phyloP scores from a whole-genome alignment of 352 stramenopile genomes.

The Phytophthora tubulina region DNA sequence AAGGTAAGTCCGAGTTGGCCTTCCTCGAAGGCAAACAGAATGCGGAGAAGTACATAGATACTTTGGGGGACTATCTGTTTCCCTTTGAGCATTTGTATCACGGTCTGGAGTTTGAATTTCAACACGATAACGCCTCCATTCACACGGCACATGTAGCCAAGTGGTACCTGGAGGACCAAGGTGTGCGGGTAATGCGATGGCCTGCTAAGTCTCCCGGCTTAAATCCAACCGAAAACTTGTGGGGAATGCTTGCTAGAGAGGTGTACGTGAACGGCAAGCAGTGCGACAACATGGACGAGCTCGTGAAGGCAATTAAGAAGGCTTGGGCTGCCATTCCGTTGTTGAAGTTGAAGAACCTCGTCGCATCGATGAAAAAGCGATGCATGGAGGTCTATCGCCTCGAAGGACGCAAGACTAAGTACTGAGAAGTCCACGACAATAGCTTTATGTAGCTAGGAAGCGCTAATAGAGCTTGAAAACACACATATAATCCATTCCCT shows the following conservation, averaged over 20 bases:
- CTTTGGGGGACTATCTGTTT: constrained; percentile 12
- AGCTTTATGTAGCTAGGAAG: too few relatives aligned
- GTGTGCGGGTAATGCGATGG: constrained; percentile 2
- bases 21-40: constrained; percentile 1
- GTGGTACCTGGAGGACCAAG: constrained; percentile 7
- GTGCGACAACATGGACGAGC: not conserved
- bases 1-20: constrained; percentile 5
- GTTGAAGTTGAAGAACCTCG: too few relatives aligned
- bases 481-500: too few relatives aligned
- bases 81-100: constrained; percentile 10
- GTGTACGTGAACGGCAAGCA: constrained; percentile 29
- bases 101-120: not conserved
- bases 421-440: too few relatives aligned
- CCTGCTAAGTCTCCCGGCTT: constrained; percentile 6
- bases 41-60: constrained; percentile 7
- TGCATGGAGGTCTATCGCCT: too few relatives aligned
- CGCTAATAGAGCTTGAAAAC: too few relatives aligned
- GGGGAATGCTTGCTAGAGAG: not conserved
- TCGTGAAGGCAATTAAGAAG: too few relatives aligned
- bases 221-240: constrained; percentile 9
- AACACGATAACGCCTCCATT: constrained; percentile 15
- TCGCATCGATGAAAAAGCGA: too few relatives aligned
- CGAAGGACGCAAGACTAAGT: too few relatives aligned
- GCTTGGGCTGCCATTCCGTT: too few relatives aligned
- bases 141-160: constrained; percentile 4